Evolutionary conservation across 2,329 filamentous ascomycete species (phyloP).

Genomic region (Talaromyces atroroseus): DNA sequence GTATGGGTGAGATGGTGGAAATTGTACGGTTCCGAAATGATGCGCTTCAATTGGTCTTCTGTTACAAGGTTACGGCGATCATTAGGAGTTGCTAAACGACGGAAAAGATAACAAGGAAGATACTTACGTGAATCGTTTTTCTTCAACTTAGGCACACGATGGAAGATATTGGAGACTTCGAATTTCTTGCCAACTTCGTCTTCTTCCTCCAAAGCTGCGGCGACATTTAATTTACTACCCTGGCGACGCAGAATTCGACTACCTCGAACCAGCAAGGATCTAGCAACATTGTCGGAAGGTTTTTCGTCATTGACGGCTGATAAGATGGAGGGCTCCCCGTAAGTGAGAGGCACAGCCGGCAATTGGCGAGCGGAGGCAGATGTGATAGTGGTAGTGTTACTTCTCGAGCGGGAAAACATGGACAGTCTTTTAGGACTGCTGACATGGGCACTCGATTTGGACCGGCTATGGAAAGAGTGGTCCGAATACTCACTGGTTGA

Average conservation of each 20-base stretch:
- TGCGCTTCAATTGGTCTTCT: conserved; percentile 42
- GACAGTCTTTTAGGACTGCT: conserved; percentile 37
- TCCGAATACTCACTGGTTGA: conserved; percentile 30
- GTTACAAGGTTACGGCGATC: conserved; percentile 5
- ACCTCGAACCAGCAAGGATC: conserved; percentile 38
- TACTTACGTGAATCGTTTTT: conserved; percentile 34
- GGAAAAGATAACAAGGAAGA: background rate
- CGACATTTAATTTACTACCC: conserved; percentile 42
- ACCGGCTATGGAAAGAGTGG: conserved; percentile 30
- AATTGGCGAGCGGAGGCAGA: conserved; percentile 39
- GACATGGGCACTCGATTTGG: conserved; percentile 30
- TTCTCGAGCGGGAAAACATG: conserved; percentile 37
- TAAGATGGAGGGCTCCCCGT: conserved; percentile 23
- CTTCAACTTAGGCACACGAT: conserved; percentile 24
- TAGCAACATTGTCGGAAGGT: conserved; percentile 31
- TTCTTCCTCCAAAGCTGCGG: conserved; percentile 37
- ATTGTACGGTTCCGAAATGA: conserved; percentile 58
- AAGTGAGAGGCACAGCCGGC: conserved; percentile 39
- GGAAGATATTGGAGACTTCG: conserved; percentile 30
- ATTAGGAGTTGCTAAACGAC: background rate
- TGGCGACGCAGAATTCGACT: conserved; percentile 45
- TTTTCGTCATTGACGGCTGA: conserved; percentile 31
- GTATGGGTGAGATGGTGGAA: conserved; percentile 61
- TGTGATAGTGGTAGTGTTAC: conserved; percentile 48
- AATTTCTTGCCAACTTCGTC: conserved; percentile 29